These are phyloP conservation scores for Citrullus colocynthis DNA, from an alignment of 306 rosid species.

Conservation along the genomic window DNA sequence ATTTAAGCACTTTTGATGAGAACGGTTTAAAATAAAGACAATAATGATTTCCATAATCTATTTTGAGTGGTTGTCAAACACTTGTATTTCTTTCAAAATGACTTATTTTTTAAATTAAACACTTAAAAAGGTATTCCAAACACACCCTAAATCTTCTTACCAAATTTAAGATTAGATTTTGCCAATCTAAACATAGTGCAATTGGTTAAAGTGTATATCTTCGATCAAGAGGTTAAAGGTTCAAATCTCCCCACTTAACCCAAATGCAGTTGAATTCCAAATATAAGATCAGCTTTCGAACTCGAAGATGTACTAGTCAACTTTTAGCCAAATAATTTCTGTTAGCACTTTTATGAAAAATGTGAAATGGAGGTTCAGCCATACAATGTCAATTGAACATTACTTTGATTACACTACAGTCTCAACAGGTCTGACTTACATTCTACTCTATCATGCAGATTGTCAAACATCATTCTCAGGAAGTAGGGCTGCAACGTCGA, in stretches of 20 bases:
- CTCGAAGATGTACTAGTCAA: neutral
- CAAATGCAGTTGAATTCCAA: neutral
- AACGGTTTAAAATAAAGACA: no score
- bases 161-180: neutral
- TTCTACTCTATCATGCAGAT: conserved; percentile 36
- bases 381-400: neutral
- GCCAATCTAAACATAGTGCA: neutral
- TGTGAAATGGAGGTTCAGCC: neutral
- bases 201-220: neutral
- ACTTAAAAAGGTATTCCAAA: no score
- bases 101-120: no score
- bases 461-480: conserved; percentile 85
- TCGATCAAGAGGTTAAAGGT: neutral
- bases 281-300: neutral
- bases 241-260: neutral
- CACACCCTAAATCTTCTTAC: neutral
- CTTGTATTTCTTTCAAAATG: no score
- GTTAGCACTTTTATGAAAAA: neutral
- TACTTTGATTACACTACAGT: neutral
- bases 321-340: neutral
- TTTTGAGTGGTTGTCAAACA: no score
- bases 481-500: conserved; percentile 72
- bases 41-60: no score
- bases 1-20: no score
- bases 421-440: neutral